Base-by-base conservation (phyloP, 129 eudicot genomes). In the Flaveria trinervia region DNA sequence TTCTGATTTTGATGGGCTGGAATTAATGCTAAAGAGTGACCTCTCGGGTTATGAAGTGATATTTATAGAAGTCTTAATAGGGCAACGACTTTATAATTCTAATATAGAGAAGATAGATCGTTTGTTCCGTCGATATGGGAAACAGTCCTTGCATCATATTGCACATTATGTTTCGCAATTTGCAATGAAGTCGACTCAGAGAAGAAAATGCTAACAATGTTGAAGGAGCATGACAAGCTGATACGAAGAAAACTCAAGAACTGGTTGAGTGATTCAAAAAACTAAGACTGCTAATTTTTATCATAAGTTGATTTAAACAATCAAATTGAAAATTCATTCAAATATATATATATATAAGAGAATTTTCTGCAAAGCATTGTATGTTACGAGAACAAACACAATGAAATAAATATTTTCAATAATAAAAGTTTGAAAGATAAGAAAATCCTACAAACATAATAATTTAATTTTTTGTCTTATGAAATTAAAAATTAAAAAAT, bases 171-270 rank as follows among this genome's bases (percentile, higher is more conserved):
- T 33, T 75, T 45, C 9, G 14, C 28, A 15, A 48, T 7, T 1
- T 75, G 79, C 71, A 25, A 75, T 48, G 79, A 75, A 16, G 62
- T 26, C 18, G 33, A 62, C 45, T 25, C 71, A 62, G 71, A 62
- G 4, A 62, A 18, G 16, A 62, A 4, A 12, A 61, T 75, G 79
- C 30, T 75, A 16, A 25, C 28, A 45, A 25, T 61, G 17, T 75
- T 75, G 55, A 15, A 59, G 9, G 41, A 39, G 22, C 25, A 39
- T 43, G 68, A 56, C 20, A 2, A 71, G 60, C 14, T 70, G 15
- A 46, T 48, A 70, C 41, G 22, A 1, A 25, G 1, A 17, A 45
- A 39, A 46, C 2, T 26, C 41, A 15, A 61, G 30, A 26, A 22
- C 20, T 51, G 57, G 22, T 51, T n/a, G 51, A 12, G 15, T 46